Evolutionary conservation across 306 rosid species (phyloP).

Genomic region (Rosa rugosa): DNA sequence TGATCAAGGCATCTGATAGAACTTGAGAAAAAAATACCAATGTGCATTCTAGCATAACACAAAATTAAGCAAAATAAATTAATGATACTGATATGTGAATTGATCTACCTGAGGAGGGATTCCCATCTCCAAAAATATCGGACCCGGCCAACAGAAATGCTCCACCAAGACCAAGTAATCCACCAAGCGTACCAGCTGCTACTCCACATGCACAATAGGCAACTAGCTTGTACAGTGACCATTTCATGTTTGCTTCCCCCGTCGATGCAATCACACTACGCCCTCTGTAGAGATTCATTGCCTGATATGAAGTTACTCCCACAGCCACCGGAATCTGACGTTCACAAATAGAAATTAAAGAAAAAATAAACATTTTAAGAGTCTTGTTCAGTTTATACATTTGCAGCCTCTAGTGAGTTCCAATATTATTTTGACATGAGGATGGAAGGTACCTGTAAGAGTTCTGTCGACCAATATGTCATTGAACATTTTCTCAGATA

Average conservation of each 20-base stretch:
- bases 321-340: slow-evolving; percentile 54
- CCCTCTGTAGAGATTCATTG: slow-evolving; percentile 56
- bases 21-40: not conserved
- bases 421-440: not conserved
- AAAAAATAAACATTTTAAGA: not conserved
- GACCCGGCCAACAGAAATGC: slow-evolving; percentile 84
- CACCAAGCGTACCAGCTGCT: slow-evolving; percentile 72
- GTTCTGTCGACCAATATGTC: slow-evolving; percentile 51
- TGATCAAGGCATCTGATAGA: not conserved
- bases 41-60: not conserved
- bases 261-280: slow-evolving; percentile 58
- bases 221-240: slow-evolving; percentile 36
- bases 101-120: slow-evolving; percentile 69
- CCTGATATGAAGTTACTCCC: slow-evolving; percentile 68
- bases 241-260: slow-evolving; percentile 41
- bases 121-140: slow-evolving; percentile 73
- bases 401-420: slow-evolving; percentile 39
- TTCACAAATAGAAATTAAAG: slow-evolving; percentile 41
- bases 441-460: slow-evolving; percentile 46
- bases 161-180: slow-evolving; percentile 83
- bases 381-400: slow-evolving; percentile 29
- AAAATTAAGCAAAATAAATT: not conserved
- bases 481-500: slow-evolving; percentile 46
- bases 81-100: not conserved
- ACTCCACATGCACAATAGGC: slow-evolving; percentile 51